These are phyloP conservation scores for Ophiostoma pallidulum DNA, from an alignment of 2,329 filamentous ascomycete species.

Conservation along the genomic window DNA sequence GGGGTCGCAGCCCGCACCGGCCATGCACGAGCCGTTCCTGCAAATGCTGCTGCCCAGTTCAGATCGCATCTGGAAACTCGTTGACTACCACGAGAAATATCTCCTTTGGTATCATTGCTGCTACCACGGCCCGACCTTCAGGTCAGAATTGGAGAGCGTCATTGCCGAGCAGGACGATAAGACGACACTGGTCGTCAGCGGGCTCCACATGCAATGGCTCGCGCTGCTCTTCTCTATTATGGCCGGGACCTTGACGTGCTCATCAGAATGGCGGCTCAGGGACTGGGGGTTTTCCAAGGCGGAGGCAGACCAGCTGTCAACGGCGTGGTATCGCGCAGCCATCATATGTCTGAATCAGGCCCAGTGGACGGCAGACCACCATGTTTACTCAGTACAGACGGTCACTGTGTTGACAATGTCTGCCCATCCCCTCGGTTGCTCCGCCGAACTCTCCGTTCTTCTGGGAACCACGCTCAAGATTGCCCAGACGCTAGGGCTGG, in stretches of 20 bases:
- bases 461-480: constrained; percentile 1
- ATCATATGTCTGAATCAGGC: background rate
- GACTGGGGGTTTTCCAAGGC: background rate
- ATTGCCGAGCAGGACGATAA: constrained; percentile 1
- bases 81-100: constrained; percentile 4
- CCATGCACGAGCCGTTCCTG: background rate
- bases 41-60: background rate
- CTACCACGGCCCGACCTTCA: constrained; percentile 3
- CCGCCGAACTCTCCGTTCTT: background rate
- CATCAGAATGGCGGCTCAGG: constrained; percentile 2
- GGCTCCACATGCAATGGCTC: background rate
- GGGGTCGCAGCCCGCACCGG: background rate
- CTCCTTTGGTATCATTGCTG: constrained; percentile 2
- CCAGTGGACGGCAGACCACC: constrained; percentile 3
- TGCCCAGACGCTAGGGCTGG: background rate
- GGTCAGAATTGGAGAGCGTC: background rate
- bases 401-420: constrained; percentile 4
- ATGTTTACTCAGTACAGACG: background rate
- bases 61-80: background rate
- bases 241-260: constrained; percentile 1
- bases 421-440: constrained; percentile 1
- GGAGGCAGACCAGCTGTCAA: constrained; percentile 1
- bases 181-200: constrained; percentile 1
- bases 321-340: constrained; percentile 1
- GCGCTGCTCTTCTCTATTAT: background rate